A percentile compares a stretch with the other conserved stretches of the same genome.
phyloP scores from a whole-genome alignment of 1,284 basidiomycete species.

The Leccinum huronense region DNA sequence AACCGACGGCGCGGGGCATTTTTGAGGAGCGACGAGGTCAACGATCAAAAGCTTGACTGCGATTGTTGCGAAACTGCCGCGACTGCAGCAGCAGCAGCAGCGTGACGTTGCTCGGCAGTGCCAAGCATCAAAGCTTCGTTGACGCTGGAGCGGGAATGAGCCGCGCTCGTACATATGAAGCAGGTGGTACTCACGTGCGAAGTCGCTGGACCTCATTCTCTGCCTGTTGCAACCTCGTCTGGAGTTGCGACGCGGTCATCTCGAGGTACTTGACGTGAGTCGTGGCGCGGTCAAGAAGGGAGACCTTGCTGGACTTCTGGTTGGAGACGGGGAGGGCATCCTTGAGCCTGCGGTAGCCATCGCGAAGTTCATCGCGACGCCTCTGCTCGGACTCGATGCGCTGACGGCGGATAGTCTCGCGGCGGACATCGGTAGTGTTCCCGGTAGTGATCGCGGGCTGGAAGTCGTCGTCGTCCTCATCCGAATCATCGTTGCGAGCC shows the following conservation, averaged over 20 bases:
- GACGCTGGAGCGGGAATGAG: slow-evolving; percentile 44
- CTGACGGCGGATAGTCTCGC: slow-evolving; percentile 81
- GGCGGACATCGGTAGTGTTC: slow-evolving; percentile 56
- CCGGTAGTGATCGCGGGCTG: slow-evolving; percentile 46
- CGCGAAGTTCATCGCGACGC: slow-evolving; percentile 81
- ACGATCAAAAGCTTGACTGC: slow-evolving; percentile 48
- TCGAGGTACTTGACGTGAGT: slow-evolving; percentile 79
- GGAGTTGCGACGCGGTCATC: slow-evolving; percentile 67
- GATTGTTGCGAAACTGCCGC: slow-evolving; percentile 48
- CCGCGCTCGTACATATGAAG: not conserved
- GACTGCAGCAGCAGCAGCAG: slow-evolving; percentile 56
- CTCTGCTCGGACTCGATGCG: slow-evolving; percentile 86
- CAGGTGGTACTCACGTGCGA: slow-evolving; percentile 45
- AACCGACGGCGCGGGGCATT: slow-evolving; percentile 30
- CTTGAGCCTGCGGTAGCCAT: slow-evolving; percentile 84
- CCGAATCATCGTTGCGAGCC: slow-evolving; percentile 60
- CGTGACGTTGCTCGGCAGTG: slow-evolving; percentile 68
- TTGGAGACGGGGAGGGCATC: slow-evolving; percentile 80
- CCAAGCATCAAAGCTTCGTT: slow-evolving; percentile 84
- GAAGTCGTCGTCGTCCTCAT: slow-evolving; percentile 63
- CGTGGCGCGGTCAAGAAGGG: slow-evolving; percentile 79
- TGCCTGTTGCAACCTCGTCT: slow-evolving; percentile 69
- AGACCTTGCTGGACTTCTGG: slow-evolving; percentile 87
- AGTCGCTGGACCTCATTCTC: slow-evolving; percentile 75
- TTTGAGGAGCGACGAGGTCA: slow-evolving; percentile 24